Evolutionary conservation across 1,139 yeast species (phyloP), one percentile per base, ranked within the genome.

Genomic region (Trichomonascaceae sp.): DNA sequence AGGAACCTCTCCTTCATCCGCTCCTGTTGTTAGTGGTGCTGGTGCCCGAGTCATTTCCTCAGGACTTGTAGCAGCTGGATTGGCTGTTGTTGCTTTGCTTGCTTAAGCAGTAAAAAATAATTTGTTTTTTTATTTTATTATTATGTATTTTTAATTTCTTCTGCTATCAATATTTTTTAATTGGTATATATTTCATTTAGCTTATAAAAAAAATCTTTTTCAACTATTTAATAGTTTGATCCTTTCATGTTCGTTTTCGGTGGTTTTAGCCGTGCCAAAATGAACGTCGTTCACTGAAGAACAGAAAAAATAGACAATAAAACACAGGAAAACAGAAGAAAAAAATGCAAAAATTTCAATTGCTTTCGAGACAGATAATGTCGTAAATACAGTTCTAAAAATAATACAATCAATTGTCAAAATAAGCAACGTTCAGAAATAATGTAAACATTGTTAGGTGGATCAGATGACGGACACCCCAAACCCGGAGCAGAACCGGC

Each of bases 21-120:
- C 55, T n/a, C 46, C 56, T 13, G 56, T 48, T 27, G 15, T 55
- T 17, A 46, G 55, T 20, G 30, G 55, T 36, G 17, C 50, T 7
- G n/a, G 47, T 1, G 48, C 55, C 36, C 20, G 49, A 12, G 49
- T 54, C 41, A 50, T 27, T 46, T 52, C 53, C 38, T 36, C 41
- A 3, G 41, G 41, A 36, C 41, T 36, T 13, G 41, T 36, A 2
- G 41, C 41, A 9, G 41, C 17, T n/a, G 41, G 41, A 36, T 13
- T 36, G 41, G 41, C 41, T 9, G 15, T 13, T 13, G 41, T 36
- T 7, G 41, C 41, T 36, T 36, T 36, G 41, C 41, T 36, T 36
- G 41, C 17, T 7, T 36, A 36, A 36, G 17, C 17, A 5, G 17
- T 13, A 36, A 36, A 36, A 27, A 27, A 27, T 27, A 2, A 36